A percentile compares a stretch with the other conserved stretches of the same genome.
phyloP scores from a whole-genome alignment of 352 stramenopile species.

The Phytophthora citrophthora region DNA sequence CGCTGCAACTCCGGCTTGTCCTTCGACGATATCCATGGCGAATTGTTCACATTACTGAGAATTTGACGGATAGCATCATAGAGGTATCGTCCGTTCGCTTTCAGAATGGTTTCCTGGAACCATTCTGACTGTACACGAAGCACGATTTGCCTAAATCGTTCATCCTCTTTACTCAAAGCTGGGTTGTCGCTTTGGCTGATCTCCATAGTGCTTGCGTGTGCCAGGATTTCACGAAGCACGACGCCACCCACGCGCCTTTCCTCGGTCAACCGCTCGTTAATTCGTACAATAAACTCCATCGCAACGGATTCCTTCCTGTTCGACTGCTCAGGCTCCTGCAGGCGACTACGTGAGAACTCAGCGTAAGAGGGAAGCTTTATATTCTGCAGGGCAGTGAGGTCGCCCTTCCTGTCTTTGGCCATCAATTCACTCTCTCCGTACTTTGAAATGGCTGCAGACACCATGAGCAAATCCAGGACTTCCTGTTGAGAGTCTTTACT shows the following conservation, averaged over 20 bases:
- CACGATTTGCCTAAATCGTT: constrained; percentile 36
- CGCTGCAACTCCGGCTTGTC: constrained; percentile 26
- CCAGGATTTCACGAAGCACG: constrained; percentile 40
- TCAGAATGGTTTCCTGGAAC: constrained; percentile 49
- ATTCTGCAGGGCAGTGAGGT: constrained; percentile 40
- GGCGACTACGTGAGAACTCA: constrained; percentile 21
- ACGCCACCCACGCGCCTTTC: constrained; percentile 38
- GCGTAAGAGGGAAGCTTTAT: constrained; percentile 40
- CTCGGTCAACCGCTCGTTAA: constrained; percentile 41
- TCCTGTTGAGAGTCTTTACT: constrained; percentile 29
- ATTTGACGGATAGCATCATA: constrained; percentile 41
- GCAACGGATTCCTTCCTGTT: constrained; percentile 17
- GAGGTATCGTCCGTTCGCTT: constrained; percentile 37
- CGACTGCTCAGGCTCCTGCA: constrained; percentile 14
- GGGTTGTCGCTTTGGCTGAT: constrained; percentile 12
- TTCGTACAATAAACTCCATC: constrained; percentile 46
- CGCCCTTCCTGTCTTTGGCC: constrained; percentile 37
- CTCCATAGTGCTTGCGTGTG: constrained; percentile 31
- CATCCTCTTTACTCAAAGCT: constrained; percentile 18
- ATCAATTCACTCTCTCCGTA: constrained; percentile 44
- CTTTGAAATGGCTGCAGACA: constrained; percentile 43
- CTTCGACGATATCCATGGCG: constrained; percentile 32
- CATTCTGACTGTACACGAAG: constrained; percentile 38
- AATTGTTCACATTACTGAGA: constrained; percentile 20
- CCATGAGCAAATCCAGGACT: constrained; percentile 43